phyloP scores from a whole-genome alignment of 1,284 basidiomycete genomes.

The Marasmius sp. region DNA sequence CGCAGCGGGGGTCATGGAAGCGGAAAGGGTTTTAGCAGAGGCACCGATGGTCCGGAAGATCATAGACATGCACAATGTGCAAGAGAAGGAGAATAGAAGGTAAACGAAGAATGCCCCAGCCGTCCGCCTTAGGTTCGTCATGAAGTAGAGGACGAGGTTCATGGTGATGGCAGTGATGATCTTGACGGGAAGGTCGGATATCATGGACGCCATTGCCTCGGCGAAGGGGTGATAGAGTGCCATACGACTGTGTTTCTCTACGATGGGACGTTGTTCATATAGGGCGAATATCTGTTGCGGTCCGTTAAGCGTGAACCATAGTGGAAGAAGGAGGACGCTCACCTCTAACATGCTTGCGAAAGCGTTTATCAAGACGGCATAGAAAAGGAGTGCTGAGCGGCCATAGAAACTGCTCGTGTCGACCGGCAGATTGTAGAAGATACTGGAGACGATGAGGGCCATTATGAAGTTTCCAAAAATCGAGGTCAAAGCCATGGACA shows the following conservation, averaged over 20 bases:
- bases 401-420: conserved; percentile 48
- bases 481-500: conserved; percentile 20
- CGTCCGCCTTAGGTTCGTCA: conserved; percentile 15
- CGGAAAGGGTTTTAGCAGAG: conserved; percentile 32
- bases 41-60: conserved; percentile 44
- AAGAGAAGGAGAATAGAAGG: conserved; percentile 32
- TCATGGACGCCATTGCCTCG: conserved; percentile 21
- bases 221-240: conserved; percentile 13
- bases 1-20: conserved; percentile 40
- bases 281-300: conserved; percentile 18
- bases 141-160: conserved; percentile 8
- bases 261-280: conserved; percentile 43
- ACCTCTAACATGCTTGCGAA: conserved; percentile 7
- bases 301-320: neutral
- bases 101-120: conserved; percentile 21
- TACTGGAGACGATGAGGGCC: conserved; percentile 45
- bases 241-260: conserved; percentile 22
- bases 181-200: conserved; percentile 19
- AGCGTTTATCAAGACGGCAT: conserved; percentile 20
- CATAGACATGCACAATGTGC: conserved; percentile 40
- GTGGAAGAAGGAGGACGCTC: neutral
- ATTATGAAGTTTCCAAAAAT: conserved; percentile 16
- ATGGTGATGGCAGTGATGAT: conserved; percentile 14
- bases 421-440: conserved; percentile 45
- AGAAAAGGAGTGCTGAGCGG: conserved; percentile 39